phyloP scores from a whole-genome alignment of 805 yeast genomes.

The Saturnispora galanensis region DNA sequence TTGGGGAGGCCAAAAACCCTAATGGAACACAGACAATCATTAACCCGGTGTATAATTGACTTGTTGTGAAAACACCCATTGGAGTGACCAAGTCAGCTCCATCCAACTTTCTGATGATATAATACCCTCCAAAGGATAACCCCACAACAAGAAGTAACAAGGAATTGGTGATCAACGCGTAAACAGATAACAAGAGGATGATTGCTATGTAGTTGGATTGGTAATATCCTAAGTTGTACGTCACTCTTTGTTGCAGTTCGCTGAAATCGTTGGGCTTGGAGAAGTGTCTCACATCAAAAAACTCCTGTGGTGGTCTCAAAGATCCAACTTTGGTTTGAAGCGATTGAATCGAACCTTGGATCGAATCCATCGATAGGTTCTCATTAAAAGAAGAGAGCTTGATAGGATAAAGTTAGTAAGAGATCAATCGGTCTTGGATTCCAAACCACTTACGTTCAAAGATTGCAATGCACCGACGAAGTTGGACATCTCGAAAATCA shows the following conservation, averaged over 20 bases:
- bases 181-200: slow-evolving; percentile 61
- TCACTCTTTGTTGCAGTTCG: slow-evolving; percentile 81
- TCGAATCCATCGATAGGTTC: slow-evolving; percentile 38
- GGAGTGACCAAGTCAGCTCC: slow-evolving; percentile 80
- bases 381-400: slow-evolving; percentile 30
- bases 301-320: slow-evolving; percentile 84
- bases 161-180: slow-evolving; percentile 80
- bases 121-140: slow-evolving; percentile 64
- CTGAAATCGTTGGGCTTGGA: slow-evolving; percentile 86
- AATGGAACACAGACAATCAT: slow-evolving; percentile 52
- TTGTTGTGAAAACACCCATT: slow-evolving; percentile 61
- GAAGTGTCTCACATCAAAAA: slow-evolving; percentile 80
- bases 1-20: slow-evolving; percentile 31
- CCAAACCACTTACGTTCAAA: background rate
- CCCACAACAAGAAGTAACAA: slow-evolving; percentile 74
- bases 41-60: slow-evolving; percentile 84
- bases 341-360: slow-evolving; percentile 33
- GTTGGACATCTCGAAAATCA: background rate
- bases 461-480: slow-evolving; percentile 1
- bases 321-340: slow-evolving; percentile 59
- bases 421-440: background rate
- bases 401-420: background rate
- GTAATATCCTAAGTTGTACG: slow-evolving; percentile 79
- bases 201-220: slow-evolving; percentile 77
- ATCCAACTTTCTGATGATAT: slow-evolving; percentile 65